Base-by-base conservation (phyloP, 305 asterid genomes). In the Fraxinus floribunda region DNA sequence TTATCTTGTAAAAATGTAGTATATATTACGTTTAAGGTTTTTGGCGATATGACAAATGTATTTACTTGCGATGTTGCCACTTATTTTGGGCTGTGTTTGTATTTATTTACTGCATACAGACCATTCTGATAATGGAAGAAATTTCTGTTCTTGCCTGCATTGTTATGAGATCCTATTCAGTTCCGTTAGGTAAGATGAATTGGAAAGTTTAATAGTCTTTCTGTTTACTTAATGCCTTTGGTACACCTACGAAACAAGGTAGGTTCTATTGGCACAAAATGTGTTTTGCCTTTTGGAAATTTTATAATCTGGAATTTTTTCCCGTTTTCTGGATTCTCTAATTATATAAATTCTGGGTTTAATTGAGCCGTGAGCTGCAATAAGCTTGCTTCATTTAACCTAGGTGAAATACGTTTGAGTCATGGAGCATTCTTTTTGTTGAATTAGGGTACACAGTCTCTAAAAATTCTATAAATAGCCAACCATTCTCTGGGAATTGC, bases 321-420 rank as follows among this genome's bases (percentile, higher is more conserved):
- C 20, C 60, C 32, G 35, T 46, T 52, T 1, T 66, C 11, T 34
- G 38, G 55, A 44, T 76, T 81, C 34, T 75, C 76, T 71, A 13
- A 13, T 74, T 57, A n/a, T 29, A 4, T 5, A n/a, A 38, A 16
- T 57, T 55, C 15, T 68, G 13, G 35, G 64, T 1, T 15, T 62
- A 16, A 18, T 16, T 6, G 74, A 68, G 38, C 83, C 16, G 34
- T 66, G 77, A 29, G 4, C 71, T 38, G 77, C 41, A 68, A 78
- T 30, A 76, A 72, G 52, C 72, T 49, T 78, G 60, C 82, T 78
- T 84, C 73, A 81, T 60, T 13, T 32, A 39, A 15, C 41, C 77
- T 22, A 81, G 66, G 46, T 62, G 62, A 78, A 77, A 9, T 41
- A 64, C n/a, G n/a, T 22, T 64, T 64, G 72, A 7, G 15, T 20